A percentile compares a stretch with the other conserved stretches of the same genome.
Conservation (phyloP, 2,329 filamentous ascomycete genomes). For the Hymenoscyphus fraxineus region DNA sequence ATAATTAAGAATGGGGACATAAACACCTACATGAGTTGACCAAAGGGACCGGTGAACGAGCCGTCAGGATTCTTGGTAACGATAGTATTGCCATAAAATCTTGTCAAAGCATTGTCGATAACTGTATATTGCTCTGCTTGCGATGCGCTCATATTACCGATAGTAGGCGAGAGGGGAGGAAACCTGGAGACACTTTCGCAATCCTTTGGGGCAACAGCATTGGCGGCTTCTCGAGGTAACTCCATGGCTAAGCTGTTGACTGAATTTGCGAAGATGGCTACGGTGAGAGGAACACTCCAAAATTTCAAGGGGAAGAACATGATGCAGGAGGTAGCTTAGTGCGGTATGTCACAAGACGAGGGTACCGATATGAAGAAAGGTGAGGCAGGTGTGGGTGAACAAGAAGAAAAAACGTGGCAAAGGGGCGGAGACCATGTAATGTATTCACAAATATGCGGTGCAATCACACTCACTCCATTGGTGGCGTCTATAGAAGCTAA, state of each 20-base stretch:
- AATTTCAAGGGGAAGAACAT: slow-evolving; percentile 3
- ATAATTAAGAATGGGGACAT: neutral
- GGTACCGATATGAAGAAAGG: neutral
- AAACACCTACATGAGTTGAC: slow-evolving; percentile 7
- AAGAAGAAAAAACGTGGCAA: slow-evolving; percentile 3
- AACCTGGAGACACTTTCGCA: slow-evolving; percentile 1
- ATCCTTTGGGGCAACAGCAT: neutral
- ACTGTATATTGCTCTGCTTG: neutral
- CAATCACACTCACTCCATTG: neutral
- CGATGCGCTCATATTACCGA: neutral
- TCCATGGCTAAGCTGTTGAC: neutral
- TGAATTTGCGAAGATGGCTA: neutral
- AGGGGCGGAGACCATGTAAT: neutral
- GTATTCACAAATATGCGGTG: neutral
- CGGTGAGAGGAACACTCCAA: neutral
- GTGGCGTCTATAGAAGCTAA: neutral
- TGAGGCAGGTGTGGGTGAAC: neutral
- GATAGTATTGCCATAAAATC: neutral
- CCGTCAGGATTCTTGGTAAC: slow-evolving; percentile 5
- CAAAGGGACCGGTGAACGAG: slow-evolving; percentile 2
- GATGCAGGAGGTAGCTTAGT: neutral
- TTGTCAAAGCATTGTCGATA: slow-evolving; percentile 1
- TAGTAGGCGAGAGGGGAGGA: neutral
- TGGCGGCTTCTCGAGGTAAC: neutral
- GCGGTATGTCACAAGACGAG: neutral